Evolutionary conservation across 2,329 filamentous ascomycete species (phyloP), one percentile per base, ranked within the genome.

Genomic region (Colletotrichum sojae): DNA sequence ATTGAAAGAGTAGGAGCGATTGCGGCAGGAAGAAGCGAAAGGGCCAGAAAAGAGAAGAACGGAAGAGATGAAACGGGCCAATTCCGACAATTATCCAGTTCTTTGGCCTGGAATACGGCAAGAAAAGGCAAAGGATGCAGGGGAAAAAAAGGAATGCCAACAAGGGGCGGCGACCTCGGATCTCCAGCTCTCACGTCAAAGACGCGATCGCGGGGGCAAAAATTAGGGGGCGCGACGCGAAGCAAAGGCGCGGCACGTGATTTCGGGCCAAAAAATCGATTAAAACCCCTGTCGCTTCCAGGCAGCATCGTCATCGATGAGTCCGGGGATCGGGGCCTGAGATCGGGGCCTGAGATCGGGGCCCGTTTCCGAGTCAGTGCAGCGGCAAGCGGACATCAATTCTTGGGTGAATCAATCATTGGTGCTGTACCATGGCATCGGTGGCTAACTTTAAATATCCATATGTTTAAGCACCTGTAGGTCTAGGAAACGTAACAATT

Each of bases 161-260:
- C 39, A 54, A 64, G 36, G 27, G 13, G 1, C 52, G 13, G 45
- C 12, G 31, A 36, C 10, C 40, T 52, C 49, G 39, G 15, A 9
- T 39, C 45, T 16, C 45, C 15, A 51, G 40, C 40, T 6, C 40
- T 43, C 40, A 43, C 40, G 40, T 49, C 55, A 27, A 51, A 27
- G 61, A 20, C 65, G 65, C 65, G 61, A 55, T 65, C 15, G 15
- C 13, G 61, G 54, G 40, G 46, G 16, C 18, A 43, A 58, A 58
- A 68, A 22, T 16, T 4, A 46, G 48, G 65, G 56, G 60, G 62
- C 36, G 65, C 68, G 71, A 81, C 80, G 78, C 80, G 79, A 80
- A 74, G 73, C 63, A 54, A 72, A 65, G 76, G 73, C 78, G 80
- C 69, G 69, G 71, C 79, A 81, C 78, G 78, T 59, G 73, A 63